Conservation (phyloP, 225 moss, liverwort and hornwort genomes). For the Polytrichum formosum region DNA sequence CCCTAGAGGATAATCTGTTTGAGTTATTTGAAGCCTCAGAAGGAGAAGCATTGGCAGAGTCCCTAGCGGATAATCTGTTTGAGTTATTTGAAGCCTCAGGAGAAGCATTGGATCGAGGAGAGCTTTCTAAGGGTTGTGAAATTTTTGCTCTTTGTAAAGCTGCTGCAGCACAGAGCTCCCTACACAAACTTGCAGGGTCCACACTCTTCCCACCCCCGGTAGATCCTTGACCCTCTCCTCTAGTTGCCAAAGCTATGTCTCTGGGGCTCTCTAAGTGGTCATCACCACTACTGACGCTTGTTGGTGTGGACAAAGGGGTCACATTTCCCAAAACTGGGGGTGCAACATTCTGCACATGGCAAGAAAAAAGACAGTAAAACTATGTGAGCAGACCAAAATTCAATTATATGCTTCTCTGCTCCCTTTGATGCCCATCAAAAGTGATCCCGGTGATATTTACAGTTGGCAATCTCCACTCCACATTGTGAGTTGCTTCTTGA, state of each 20-base stretch:
- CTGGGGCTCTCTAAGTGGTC: constrained; percentile 28
- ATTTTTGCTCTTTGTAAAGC: constrained; percentile 56
- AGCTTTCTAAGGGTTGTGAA: constrained; percentile 15
- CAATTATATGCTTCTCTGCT: no score
- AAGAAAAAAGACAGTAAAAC: background rate
- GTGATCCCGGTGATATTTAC: no score
- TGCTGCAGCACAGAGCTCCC: constrained; percentile 80
- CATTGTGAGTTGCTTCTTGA: no score
- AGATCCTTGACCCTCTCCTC: background rate
- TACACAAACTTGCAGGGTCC: constrained; percentile 40
- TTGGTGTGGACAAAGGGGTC: constrained; percentile 40
- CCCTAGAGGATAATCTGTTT: constrained; percentile 14
- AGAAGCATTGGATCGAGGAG: constrained; percentile 1
- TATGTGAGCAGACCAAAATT: no score
- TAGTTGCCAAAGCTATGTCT: no score
- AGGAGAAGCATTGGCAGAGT: constrained; percentile 5
- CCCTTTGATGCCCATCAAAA: no score
- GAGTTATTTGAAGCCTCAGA: constrained; percentile 10
- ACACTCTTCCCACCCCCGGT: constrained; percentile 17
- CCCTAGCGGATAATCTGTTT: constrained; percentile 13
- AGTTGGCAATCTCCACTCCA: no score
- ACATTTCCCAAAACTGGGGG: constrained; percentile 19
- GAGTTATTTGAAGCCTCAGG: constrained; percentile 11
- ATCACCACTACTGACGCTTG: constrained; percentile 30
- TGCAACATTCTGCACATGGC: constrained; percentile 19